Base-by-base conservation (phyloP, 495 filamentous ascomycete genomes). In the Cetradonia linearis region DNA sequence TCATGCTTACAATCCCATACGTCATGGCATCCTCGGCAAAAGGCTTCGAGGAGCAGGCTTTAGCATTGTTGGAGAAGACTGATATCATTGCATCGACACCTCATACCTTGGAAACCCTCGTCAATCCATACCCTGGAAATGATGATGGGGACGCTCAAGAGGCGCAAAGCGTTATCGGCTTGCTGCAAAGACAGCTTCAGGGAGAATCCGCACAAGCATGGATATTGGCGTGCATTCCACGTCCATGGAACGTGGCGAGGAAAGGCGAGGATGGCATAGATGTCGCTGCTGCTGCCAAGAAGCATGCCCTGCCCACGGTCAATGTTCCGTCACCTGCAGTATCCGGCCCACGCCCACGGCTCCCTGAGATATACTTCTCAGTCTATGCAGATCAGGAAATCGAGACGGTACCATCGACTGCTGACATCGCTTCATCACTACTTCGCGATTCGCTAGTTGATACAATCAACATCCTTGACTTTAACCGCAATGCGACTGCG, bases 361-460 rank as follows among this genome's bases (percentile, higher is more conserved):
- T 95, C 70, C 94, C 93, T 0, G 93, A 97, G 71, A 78, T 95
- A 20, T 96, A 87, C 71, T 86, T 95, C 70, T 99, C 93, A 2
- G 88, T 96, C 23, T 99, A 91, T 65, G 81, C 83, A 3, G 79
- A 87, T 65, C 91, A 95, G 66, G 91, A 96, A 10, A 75, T 95
- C 37, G 89, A 95, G 68, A 96, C 93, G 7, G 93, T 97, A 5
- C 93, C 93, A 42, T 77, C 87, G 6, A 79, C 81, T 4, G 79
- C 78, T 20, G 83, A 83, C 61, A 85, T 96, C 59, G 82, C 92
- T 1, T 84, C 89, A 0, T 90, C 82, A 9, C 70, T 99, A 27
- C 75, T 96, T 62, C 81, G 93, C 52, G 93, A 99, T 72, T 82
- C 81, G 0, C 77, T 96, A 23, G 80, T 95, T 34, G 93, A 99